phyloP scores from a whole-genome alignment of 129 eudicot species.

The Apium graveolens region DNA sequence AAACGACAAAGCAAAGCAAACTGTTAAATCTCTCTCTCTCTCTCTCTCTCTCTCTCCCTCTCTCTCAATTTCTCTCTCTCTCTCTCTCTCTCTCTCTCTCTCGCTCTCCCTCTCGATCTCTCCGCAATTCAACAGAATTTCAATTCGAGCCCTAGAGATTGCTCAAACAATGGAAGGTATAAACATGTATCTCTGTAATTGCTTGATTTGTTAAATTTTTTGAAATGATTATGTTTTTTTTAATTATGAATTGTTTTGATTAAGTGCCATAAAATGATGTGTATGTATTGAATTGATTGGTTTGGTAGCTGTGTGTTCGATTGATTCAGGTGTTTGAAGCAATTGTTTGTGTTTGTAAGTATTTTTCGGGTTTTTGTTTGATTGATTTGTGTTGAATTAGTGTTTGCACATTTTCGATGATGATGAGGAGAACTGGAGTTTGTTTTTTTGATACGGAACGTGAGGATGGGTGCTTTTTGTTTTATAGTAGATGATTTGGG shows the following conservation, averaged over 20 bases:
- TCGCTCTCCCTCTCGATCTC: background rate
- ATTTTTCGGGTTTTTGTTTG: background rate
- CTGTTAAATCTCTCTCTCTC: too few species aligned
- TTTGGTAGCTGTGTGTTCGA: background rate
- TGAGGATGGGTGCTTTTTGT: background rate
- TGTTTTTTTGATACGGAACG: background rate
- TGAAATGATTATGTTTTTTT: background rate
- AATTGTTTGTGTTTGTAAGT: background rate
- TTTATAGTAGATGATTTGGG: background rate
- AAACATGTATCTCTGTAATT: background rate
- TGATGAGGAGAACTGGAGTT: background rate
- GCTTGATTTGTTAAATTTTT: background rate
- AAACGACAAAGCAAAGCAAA: background rate
- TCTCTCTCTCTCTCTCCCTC: too few species aligned
- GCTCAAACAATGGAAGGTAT: background rate
- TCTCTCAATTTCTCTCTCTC: background rate
- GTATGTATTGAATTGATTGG: background rate
- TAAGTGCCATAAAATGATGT: background rate
- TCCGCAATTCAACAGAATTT: background rate
- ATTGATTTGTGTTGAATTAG: too few species aligned
- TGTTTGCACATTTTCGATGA: too few species aligned
- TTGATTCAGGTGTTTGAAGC: background rate
- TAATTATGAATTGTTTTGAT: background rate
- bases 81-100: too few species aligned
- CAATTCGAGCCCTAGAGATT: background rate